Percentiles rank a stretch among this genome's conserved stretches.
phyloP scores from a whole-genome alignment of 371 early-diverging fungal species.

The Saksenaea vasiformis region DNA sequence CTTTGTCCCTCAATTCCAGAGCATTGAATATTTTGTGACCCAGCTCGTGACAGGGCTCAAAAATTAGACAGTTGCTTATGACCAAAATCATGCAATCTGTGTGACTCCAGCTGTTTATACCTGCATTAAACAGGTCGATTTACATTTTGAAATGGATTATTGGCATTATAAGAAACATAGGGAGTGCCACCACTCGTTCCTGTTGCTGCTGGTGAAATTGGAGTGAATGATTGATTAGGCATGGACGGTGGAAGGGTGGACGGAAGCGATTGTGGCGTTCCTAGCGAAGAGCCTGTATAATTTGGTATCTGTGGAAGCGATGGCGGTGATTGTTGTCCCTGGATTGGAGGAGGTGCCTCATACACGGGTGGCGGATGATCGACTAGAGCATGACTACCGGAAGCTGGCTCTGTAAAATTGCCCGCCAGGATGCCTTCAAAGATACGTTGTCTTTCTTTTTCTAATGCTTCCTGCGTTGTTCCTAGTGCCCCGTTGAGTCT shows the following conservation, averaged over 20 bases:
- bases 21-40: too few species aligned
- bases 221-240: background rate
- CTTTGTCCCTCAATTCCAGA: too few species aligned
- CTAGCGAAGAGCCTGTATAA: background rate
- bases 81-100: too few species aligned
- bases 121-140: background rate
- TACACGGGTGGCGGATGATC: slow-evolving; percentile 25
- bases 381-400: background rate
- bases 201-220: background rate
- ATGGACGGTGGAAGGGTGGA: background rate
- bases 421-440: slow-evolving; percentile 17
- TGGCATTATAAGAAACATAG: background rate
- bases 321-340: background rate
- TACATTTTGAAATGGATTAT: slow-evolving; percentile 1
- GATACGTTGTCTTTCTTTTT: slow-evolving; percentile 22
- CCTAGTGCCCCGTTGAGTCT: slow-evolving; percentile 17
- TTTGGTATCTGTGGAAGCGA: background rate
- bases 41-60: too few species aligned
- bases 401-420: slow-evolving; percentile 7
- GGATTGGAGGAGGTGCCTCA: slow-evolving; percentile 17
- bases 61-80: too few species aligned
- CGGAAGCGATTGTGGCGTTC: background rate
- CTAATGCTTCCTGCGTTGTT: slow-evolving; percentile 14
- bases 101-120: too few species aligned
- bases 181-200: background rate